Evolutionary conservation across 192 early-diverging fungal genomes (phyloP).

Genomic region (Glomus cerebriforme): DNA sequence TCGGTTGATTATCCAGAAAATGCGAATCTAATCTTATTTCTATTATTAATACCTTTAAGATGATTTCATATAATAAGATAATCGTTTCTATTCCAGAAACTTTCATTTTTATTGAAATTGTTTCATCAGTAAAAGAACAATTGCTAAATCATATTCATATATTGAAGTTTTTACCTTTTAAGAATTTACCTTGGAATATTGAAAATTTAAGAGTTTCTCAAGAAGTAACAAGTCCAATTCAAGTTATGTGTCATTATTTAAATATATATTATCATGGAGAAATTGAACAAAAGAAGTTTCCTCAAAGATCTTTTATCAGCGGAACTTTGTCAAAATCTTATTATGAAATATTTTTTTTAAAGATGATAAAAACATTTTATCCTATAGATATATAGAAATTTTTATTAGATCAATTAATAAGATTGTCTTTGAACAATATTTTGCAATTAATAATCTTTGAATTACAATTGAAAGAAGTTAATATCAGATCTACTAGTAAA

Average conservation of each 20-base stretch:
- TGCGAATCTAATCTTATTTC: constrained; percentile 11
- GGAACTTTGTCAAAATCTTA: constrained; percentile 1
- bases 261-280: background rate
- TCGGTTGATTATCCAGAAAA: background rate
- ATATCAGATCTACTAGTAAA: too few relatives aligned
- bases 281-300: constrained; percentile 13
- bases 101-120: constrained; percentile 20
- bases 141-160: background rate
- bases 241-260: constrained; percentile 14
- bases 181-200: constrained; percentile 28
- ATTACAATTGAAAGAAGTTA: too few relatives aligned
- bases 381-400: constrained; percentile 20
- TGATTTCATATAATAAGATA: background rate
- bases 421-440: too few relatives aligned
- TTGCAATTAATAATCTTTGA: constrained; percentile 10
- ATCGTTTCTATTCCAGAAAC: constrained; percentile 5
- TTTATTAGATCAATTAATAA: too few relatives aligned
- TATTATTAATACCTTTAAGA: constrained; percentile 16
- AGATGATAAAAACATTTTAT: background rate
- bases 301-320: too few relatives aligned
- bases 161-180: background rate
- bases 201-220: constrained; percentile 3
- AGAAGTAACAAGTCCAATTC: constrained; percentile 19
- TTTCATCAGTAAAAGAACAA: constrained; percentile 4
- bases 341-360: constrained; percentile 16